Evolutionary conservation across 1,284 basidiomycete species (phyloP), one percentile per base, ranked within the genome.

Genomic region (Takashimella tepidaria): DNA sequence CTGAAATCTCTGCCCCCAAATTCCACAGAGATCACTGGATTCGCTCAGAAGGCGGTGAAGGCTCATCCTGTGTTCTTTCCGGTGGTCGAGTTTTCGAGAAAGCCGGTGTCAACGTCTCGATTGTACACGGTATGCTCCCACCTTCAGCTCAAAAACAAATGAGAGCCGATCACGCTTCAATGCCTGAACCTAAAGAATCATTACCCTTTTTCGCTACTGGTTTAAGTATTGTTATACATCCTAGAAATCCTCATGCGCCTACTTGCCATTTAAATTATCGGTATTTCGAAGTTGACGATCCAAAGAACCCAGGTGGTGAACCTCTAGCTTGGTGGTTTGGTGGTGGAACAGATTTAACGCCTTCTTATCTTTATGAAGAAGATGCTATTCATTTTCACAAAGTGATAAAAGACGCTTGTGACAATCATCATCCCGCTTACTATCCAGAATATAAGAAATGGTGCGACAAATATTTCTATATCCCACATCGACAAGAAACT

Each of bases 221-320:
- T 0, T 80, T 98, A 63, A 89, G 85, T 57, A 82, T 97, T 62
- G 92, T 98, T 62, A 83, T 98, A 23, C 96, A 98, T 76, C 93
- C 95, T 0, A 82, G 84, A 57, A 96, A 93, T 77, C 96, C 96
- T 0, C 83, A 88, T 64, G 84, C 86, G 13, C 89, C 90, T 1
- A 96, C 92, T n/a, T 86, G 89, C 5, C 95, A 99, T 75, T 85
- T 90, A 61, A 99, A 99, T 76, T 98, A 95, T 70, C 88, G 96
- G 51, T 98, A 98, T 78, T 98, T 99, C 73, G 96, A 98, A 77
- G 82, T 92, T 61, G 84, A 83, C 13, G 82, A 87, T 60, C 77
- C 78, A 40, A 75, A 49, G 71, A 78, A 51, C 56, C 61, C 60
- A n/a, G 56, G 57, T 8, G 47, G 66, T 47, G 80, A 83, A 62